Percentiles rank a stretch among this genome's conserved stretches.
Evolutionary conservation across 257 asterid species (phyloP).

Genomic region (Solanum pimpinellifolium): DNA sequence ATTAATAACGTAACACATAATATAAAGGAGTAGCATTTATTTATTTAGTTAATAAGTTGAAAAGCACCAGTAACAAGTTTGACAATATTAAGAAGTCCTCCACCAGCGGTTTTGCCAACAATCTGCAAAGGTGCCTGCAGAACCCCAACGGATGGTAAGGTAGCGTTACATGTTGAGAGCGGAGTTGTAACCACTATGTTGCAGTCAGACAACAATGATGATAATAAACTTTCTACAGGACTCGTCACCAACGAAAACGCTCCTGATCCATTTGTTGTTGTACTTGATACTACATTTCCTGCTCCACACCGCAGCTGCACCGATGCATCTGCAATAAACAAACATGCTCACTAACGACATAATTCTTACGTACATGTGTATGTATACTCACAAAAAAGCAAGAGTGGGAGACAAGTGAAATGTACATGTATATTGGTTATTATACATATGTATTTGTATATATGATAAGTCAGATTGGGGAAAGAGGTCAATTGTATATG

Average conservation of each 20-base stretch:
- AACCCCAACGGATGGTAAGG: slow-evolving; percentile 9
- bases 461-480: no score
- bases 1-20: background rate
- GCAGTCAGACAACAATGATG: slow-evolving; percentile 14
- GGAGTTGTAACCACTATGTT: slow-evolving; percentile 19
- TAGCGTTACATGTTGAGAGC: slow-evolving; percentile 20
- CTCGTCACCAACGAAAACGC: background rate
- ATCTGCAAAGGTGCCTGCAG: slow-evolving; percentile 1
- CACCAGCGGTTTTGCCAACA: background rate
- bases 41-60: background rate
- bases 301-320: slow-evolving; percentile 23
- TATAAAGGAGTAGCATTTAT: no score
- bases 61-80: slow-evolving; percentile 4
- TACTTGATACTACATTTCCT: slow-evolving; percentile 13
- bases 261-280: slow-evolving; percentile 16
- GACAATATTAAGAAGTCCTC: slow-evolving; percentile 9
- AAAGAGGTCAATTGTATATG: no score
- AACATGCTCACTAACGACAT: no score
- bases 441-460: no score
- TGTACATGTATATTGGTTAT: no score
- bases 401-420: no score
- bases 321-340: slow-evolving; percentile 9
- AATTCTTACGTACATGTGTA: no score
- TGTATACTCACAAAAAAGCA: no score
- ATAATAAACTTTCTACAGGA: slow-evolving; percentile 4